phyloP scores from a whole-genome alignment of 2,329 filamentous ascomycete species.

The Curvularia sp. region DNA sequence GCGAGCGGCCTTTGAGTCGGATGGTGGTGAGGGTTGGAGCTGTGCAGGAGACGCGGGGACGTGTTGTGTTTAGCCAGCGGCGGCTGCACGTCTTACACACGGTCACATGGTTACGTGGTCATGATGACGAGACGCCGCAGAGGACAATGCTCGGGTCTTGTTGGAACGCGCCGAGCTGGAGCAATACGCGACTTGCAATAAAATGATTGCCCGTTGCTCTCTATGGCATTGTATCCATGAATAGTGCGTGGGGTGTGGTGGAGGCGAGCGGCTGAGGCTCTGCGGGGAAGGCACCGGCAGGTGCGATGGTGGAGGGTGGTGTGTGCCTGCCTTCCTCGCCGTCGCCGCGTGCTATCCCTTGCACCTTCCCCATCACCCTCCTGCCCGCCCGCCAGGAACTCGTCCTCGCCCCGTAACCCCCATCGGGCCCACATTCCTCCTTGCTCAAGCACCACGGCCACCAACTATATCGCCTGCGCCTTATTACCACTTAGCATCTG shows the following conservation, averaged over 20 bases:
- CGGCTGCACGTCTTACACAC: not conserved
- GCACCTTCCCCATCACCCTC: not conserved
- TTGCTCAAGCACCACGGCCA: conserved; percentile 16
- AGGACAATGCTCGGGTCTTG: conserved; percentile 15
- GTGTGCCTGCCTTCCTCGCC: conserved; percentile 23
- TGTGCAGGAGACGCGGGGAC: conserved; percentile 3
- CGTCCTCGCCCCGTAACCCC: not conserved
- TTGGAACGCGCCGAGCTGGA: not conserved
- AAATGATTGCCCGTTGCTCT: not conserved
- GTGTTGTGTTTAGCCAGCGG: conserved; percentile 12
- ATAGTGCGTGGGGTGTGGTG: not conserved
- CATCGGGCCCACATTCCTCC: conserved; percentile 6
- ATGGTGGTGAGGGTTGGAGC: not conserved
- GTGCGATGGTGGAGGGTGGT: conserved; percentile 31
- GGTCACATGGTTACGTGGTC: conserved; percentile 14
- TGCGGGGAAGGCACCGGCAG: conserved; percentile 7
- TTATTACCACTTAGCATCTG: no score
- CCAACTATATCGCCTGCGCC: not conserved
- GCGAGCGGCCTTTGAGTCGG: not conserved
- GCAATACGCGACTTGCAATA: conserved; percentile 1
- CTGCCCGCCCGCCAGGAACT: not conserved
- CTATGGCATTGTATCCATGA: not conserved
- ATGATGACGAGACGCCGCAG: conserved; percentile 18
- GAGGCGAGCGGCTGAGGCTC: conserved; percentile 12
- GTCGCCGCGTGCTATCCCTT: not conserved